phyloP scores from a whole-genome alignment of 2,329 filamentous ascomycete species.

The Chrysoporthe puriensis region DNA sequence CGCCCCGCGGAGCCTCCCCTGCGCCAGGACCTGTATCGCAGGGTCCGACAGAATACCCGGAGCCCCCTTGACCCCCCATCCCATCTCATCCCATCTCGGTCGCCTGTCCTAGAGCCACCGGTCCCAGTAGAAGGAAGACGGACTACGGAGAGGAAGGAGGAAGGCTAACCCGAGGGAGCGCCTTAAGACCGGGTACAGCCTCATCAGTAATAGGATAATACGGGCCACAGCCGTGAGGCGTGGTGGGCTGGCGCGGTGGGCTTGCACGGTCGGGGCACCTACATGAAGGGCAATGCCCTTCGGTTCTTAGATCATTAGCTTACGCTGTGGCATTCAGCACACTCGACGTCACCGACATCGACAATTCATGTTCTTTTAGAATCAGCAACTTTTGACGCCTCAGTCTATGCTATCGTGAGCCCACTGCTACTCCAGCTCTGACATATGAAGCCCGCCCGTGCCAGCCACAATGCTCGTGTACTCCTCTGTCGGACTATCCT shows the following conservation, averaged over 20 bases:
- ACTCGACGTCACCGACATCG: not conserved
- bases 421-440: not conserved
- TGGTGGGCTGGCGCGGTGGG: not conserved
- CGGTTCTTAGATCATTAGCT: not conserved
- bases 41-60: not conserved
- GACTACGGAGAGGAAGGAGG: not conserved
- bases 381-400: not conserved
- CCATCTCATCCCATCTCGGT: not conserved
- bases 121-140: not conserved
- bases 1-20: not conserved
- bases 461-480: not conserved
- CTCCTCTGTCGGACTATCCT: not conserved
- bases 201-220: not conserved
- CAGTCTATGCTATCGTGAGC: not conserved
- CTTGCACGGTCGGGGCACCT: not conserved
- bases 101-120: not conserved
- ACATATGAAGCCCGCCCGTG: not conserved
- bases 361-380: not conserved
- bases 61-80: not conserved
- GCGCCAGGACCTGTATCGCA: not conserved
- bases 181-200: not conserved
- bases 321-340: not conserved
- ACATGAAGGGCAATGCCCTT: not conserved
- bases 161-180: not conserved
- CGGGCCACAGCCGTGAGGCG: not conserved